Conservation (phyloP, 805 yeast species). For the Ogataea trehalophila region DNA sequence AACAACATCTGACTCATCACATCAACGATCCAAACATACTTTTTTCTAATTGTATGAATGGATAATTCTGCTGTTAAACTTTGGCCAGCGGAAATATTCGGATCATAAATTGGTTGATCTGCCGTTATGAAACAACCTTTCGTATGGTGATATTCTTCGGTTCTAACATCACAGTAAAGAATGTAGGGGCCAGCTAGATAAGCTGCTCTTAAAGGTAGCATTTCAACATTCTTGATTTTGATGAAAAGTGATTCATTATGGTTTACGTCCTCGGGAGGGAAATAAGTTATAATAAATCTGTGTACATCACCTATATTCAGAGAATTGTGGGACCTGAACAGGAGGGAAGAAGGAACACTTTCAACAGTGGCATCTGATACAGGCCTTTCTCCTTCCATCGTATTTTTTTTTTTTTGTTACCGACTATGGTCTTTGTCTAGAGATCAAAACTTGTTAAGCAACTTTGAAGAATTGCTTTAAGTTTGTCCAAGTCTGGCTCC, state of each 20-base stretch:
- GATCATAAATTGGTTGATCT: constrained; percentile 72
- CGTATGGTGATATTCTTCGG: constrained; percentile 56
- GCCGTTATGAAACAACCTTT: constrained; percentile 58
- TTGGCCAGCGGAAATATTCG: constrained; percentile 68
- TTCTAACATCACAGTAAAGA: constrained; percentile 75
- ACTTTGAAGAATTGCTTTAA: too few relatives aligned
- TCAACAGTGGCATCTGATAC: too few relatives aligned
- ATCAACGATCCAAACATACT: constrained; percentile 75
- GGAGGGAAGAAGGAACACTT: constrained; percentile 4
- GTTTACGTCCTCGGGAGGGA: constrained; percentile 29
- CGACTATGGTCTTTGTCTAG: background rate
- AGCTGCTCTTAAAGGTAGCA: constrained; percentile 71
- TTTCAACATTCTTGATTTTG: constrained; percentile 66
- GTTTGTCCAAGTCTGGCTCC: too few relatives aligned
- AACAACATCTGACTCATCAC: constrained; percentile 77
- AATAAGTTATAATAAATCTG: constrained; percentile 48
- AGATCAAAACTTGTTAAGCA: too few relatives aligned
- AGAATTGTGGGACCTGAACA: constrained; percentile 26
- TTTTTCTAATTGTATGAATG: constrained; percentile 54
- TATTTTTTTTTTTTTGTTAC: background rate
- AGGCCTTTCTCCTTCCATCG: too few relatives aligned
- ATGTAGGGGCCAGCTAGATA: constrained; percentile 86
- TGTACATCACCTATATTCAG: constrained; percentile 58
- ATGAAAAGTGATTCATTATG: constrained; percentile 37
- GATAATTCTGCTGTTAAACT: constrained; percentile 54